phyloP scores from a whole-genome alignment of 2,329 filamentous ascomycete species.

The Calonectria pseudoturangicola region DNA sequence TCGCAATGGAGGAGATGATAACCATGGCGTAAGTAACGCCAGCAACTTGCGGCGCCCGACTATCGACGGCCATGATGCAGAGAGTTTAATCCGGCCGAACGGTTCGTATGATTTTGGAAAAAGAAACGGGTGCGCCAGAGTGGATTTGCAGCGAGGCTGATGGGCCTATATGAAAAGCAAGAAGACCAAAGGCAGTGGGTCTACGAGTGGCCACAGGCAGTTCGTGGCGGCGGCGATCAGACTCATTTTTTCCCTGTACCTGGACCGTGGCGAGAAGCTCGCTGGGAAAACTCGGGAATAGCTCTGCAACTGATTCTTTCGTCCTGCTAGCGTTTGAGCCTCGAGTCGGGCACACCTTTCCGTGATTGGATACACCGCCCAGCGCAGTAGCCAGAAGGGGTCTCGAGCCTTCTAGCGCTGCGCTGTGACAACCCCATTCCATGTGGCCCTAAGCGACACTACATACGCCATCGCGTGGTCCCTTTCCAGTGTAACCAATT shows the following conservation, averaged over 20 bases:
- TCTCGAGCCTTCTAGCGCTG: constrained; percentile 18
- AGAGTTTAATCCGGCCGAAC: constrained; percentile 2
- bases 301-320: background rate
- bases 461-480: constrained; percentile 4
- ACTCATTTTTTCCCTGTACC: background rate
- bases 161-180: constrained; percentile 10
- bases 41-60: background rate
- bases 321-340: background rate
- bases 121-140: constrained; percentile 10
- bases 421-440: background rate
- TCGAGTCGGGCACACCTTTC: background rate
- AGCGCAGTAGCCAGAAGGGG: background rate
- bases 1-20: background rate
- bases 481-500: background rate
- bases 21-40: constrained; percentile 10
- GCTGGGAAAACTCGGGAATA: constrained; percentile 14
- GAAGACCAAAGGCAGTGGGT: background rate
- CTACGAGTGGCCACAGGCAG: background rate
- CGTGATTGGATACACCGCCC: background rate
- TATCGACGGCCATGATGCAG: constrained; percentile 6
- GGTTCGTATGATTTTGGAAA: constrained; percentile 9
- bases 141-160: constrained; percentile 10
- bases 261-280: background rate
- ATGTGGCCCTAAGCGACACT: constrained; percentile 13
- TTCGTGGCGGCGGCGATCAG: constrained; percentile 18